A percentile compares a stretch with the other conserved stretches of the same genome.
Evolutionary conservation across 306 rosid species (phyloP).

Genomic region (Glycine soja): DNA sequence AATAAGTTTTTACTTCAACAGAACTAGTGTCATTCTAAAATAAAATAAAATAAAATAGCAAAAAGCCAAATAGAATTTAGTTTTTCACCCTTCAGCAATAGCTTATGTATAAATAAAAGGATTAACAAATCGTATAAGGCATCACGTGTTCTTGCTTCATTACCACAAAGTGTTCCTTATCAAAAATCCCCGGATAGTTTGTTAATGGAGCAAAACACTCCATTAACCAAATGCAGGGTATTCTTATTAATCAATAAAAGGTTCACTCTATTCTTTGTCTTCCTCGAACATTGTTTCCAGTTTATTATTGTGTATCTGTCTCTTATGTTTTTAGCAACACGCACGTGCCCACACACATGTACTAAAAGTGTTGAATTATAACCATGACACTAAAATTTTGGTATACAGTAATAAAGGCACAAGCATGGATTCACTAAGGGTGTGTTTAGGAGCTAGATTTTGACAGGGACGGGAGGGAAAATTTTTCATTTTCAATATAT

Average conservation of each 20-base stretch:
- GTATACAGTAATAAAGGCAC: background rate
- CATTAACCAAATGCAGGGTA: background rate
- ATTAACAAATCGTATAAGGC: background rate
- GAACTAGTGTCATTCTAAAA: background rate
- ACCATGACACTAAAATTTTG: background rate
- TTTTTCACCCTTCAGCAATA: conserved; percentile 27
- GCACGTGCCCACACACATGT: background rate
- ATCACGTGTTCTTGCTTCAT: background rate
- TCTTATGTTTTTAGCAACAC: background rate
- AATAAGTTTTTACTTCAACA: conserved; percentile 6
- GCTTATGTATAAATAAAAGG: background rate
- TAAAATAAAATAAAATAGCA: conserved; percentile 20
- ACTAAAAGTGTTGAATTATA: background rate
- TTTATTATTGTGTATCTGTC: background rate
- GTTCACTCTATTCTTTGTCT: conserved; percentile 11
- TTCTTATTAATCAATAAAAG: background rate
- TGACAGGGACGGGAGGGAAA: background rate
- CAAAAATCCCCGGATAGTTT: background rate
- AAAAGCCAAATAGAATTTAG: conserved; percentile 4
- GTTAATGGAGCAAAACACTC: background rate
- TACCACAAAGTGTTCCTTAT: background rate
- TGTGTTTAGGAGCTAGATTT: background rate
- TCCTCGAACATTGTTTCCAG: background rate
- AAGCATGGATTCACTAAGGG: background rate
- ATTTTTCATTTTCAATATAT: background rate